A percentile compares a stretch with the other conserved stretches of the same genome.
These are phyloP conservation scores for Picea sitchensis DNA, from an alignment of 75 land plant species.

Conservation along the genomic window DNA sequence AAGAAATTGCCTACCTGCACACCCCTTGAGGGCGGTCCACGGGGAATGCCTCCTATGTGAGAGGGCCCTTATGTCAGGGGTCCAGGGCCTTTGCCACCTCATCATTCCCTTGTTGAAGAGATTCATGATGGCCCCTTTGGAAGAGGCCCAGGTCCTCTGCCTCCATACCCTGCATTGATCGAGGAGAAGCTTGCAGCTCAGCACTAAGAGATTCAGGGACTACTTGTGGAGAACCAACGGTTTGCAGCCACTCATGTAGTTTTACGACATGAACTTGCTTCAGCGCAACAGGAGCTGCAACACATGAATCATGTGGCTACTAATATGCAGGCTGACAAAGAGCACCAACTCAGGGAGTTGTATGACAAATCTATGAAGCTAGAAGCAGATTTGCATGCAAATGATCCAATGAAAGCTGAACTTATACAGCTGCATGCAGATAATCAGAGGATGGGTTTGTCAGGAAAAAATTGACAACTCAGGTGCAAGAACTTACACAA, in stretches of 20 bases:
- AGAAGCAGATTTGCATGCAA: too few species aligned
- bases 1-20: constrained; percentile 26
- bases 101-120: not conserved
- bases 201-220: constrained; percentile 56
- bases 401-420: too few species aligned
- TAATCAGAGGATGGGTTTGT: too few species aligned
- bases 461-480: too few species aligned
- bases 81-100: constrained; percentile 36
- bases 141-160: not conserved
- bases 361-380: too few species aligned
- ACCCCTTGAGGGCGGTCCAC: constrained; percentile 13
- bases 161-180: constrained; percentile 30
- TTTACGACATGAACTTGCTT: too few species aligned
- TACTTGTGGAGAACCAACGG: constrained; percentile 54
- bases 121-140: constrained; percentile 2
- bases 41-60: constrained; percentile 17
- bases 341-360: too few species aligned
- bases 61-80: constrained; percentile 23
- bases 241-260: constrained; percentile 54
- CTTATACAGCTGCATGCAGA: too few species aligned
- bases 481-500: too few species aligned
- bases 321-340: too few species aligned
- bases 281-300: too few species aligned
- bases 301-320: too few species aligned
- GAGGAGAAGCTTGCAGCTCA: constrained; percentile 75